Percentiles rank a stretch among this genome's conserved stretches.
Evolutionary conservation across 768 basidiomycete species (phyloP).

Genomic region (Crucibulum laeve): DNA sequence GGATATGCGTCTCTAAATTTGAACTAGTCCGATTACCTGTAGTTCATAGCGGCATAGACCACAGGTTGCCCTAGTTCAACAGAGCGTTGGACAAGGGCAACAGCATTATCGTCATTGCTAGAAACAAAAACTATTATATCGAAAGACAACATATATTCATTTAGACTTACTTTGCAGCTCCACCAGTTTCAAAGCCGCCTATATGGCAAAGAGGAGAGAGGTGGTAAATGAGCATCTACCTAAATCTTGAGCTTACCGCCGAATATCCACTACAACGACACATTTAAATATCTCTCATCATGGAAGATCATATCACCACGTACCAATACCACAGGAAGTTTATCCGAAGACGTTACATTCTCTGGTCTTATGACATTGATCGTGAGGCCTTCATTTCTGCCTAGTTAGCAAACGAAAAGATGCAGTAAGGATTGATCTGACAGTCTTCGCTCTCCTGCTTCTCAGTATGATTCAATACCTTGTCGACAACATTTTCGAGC

Average conservation of each 20-base stretch:
- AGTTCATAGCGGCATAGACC: constrained; percentile 52
- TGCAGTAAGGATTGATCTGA: constrained; percentile 2
- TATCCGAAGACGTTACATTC: constrained; percentile 24
- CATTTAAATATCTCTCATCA: background rate
- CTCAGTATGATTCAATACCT: constrained; percentile 1
- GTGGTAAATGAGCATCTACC: background rate
- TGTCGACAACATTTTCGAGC: constrained; percentile 1
- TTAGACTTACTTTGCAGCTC: background rate
- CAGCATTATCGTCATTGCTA: constrained; percentile 33
- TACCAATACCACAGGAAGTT: constrained; percentile 47
- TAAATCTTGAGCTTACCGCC: constrained; percentile 23
- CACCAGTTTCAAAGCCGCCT: background rate
- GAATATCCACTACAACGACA: constrained; percentile 34
- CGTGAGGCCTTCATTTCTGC: constrained; percentile 27
- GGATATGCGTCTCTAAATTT: constrained; percentile 1
- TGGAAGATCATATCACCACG: constrained; percentile 9
- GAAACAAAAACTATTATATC: background rate
- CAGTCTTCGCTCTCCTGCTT: constrained; percentile 19
- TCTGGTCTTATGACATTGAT: constrained; percentile 43
- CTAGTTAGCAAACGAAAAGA: background rate
- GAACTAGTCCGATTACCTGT: constrained; percentile 21
- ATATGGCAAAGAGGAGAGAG: background rate
- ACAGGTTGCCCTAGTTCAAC: constrained; percentile 38
- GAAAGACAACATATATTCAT: background rate
- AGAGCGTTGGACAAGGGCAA: constrained; percentile 37